A percentile compares a stretch with the other conserved stretches of the same genome.
Evolutionary conservation across 768 basidiomycete species (phyloP).

Genomic region (Psilocybe cubensis): DNA sequence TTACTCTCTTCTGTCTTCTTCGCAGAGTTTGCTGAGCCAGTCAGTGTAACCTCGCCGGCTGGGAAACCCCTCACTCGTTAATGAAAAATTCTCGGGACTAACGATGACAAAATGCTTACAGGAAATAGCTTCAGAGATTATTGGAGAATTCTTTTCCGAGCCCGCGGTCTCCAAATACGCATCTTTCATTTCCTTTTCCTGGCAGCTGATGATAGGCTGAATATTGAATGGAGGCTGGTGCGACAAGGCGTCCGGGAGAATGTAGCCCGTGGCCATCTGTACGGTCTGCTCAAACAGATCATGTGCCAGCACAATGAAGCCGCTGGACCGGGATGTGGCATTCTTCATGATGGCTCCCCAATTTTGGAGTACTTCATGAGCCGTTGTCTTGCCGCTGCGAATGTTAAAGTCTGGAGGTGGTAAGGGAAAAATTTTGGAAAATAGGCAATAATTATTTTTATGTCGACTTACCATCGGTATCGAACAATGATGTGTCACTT

Average conservation of each 20-base stretch:
- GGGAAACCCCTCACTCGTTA: background rate
- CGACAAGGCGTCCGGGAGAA: slow-evolving; percentile 73
- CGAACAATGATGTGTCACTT: slow-evolving; percentile 57
- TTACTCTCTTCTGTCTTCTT: background rate
- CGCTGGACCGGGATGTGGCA: slow-evolving; percentile 42
- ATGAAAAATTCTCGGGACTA: background rate
- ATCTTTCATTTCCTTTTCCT: background rate
- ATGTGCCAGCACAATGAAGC: slow-evolving; percentile 90
- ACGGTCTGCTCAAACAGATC: slow-evolving; percentile 86
- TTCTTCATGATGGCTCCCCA: slow-evolving; percentile 78
- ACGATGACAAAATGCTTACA: background rate
- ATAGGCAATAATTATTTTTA: background rate
- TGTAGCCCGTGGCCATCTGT: slow-evolving; percentile 88
- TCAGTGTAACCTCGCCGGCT: background rate
- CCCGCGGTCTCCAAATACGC: background rate
- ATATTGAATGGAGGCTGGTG: slow-evolving; percentile 58
- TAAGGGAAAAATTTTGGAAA: slow-evolving; percentile 39
- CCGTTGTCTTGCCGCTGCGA: slow-evolving; percentile 68
- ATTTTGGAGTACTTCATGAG: slow-evolving; percentile 58
- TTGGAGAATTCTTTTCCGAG: background rate
- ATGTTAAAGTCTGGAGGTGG: slow-evolving; percentile 78
- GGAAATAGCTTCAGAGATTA: background rate
- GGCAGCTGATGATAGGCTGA: background rate
- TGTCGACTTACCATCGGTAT: slow-evolving; percentile 69
- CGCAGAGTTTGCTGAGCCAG: background rate